Evolutionary conservation across 371 early-diverging fungal species (phyloP), one percentile per base, ranked within the genome.

Genomic region (Syncephalis fuscata): DNA sequence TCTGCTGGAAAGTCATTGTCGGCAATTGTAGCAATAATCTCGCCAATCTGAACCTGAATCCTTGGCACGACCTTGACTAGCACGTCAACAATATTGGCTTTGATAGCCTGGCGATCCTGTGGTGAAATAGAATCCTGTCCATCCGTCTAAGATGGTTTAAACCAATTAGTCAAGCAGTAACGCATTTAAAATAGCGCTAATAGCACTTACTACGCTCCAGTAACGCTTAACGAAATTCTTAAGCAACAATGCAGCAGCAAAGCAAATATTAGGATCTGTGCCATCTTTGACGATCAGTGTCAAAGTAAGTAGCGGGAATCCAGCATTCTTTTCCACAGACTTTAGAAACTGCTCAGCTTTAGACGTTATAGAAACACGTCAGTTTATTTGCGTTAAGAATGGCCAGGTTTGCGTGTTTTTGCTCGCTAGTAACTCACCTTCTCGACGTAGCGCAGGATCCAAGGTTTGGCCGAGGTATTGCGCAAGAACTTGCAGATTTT

Each of bases 181-280:
- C 24, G 1, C 16, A 51, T 45, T 39, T 45, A 19, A n/a, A 23
- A 14, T 8, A 11, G 16, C 22, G 39, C 24, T 16, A 23, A 15
- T 23, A 17, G 26, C 43, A 45, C 60, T 53, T 71, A 86, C 90
- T 57, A 64, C 63, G 26, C 68, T 70, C 98, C 98, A 98, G 53
- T 82, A 61, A 50, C 82, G 75, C 52, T 85, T 84, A 54, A 93
- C 64, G 61, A 77, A 89, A 62, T 98, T 98, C 63, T 98, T 98
- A 63, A 98, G 92, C 54, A 83, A 82, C 32, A 98, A 60, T 16
- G 89, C 76, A 11, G 82, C 85, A 2, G 92, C 78, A 50, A 89
- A 76, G 36, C 90, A 75, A 11, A 86, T 63, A 27, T 70, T 73
- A 23, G 56, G 53, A 49, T 74, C 72, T n/a, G 61, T 63, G 1